These are phyloP conservation scores for Suillus subaureus DNA, from an alignment of 768 basidiomycete genomes.

Conservation along the genomic window DNA sequence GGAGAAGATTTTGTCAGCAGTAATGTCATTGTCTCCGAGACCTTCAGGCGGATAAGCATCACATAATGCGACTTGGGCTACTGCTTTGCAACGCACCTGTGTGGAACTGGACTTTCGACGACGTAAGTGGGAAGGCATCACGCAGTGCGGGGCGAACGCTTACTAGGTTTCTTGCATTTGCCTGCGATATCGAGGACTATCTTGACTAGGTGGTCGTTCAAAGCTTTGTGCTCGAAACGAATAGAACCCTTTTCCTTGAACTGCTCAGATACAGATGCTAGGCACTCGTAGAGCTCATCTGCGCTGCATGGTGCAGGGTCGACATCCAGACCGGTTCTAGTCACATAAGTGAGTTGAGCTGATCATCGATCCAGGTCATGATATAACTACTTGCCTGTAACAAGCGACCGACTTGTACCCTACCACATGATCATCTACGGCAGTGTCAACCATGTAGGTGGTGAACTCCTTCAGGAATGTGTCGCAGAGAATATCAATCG, in stretches of 20 bases:
- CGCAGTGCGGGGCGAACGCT: conserved; percentile 14
- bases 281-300: conserved; percentile 31
- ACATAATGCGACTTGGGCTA: no score
- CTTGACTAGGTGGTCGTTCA: conserved; percentile 71
- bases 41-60: conserved; percentile 27
- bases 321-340: conserved; percentile 69
- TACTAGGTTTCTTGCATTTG: conserved; percentile 60
- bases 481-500: conserved; percentile 15
- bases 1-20: conserved; percentile 60
- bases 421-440: conserved; percentile 51
- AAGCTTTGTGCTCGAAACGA: conserved; percentile 57
- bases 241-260: conserved; percentile 42
- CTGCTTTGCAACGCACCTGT: conserved; percentile 42
- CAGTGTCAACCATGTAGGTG: conserved; percentile 38
- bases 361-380: background rate
- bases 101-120: conserved; percentile 73
- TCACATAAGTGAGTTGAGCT: background rate
- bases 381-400: conserved; percentile 43
- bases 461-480: conserved; percentile 40
- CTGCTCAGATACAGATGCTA: conserved; percentile 35
- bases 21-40: conserved; percentile 75
- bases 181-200: conserved; percentile 56
- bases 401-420: conserved; percentile 79
- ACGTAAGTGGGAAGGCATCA: background rate
- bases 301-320: conserved; percentile 25